phyloP scores from a whole-genome alignment of 2,329 filamentous ascomycete genomes.

The Aschersonia sp. region DNA sequence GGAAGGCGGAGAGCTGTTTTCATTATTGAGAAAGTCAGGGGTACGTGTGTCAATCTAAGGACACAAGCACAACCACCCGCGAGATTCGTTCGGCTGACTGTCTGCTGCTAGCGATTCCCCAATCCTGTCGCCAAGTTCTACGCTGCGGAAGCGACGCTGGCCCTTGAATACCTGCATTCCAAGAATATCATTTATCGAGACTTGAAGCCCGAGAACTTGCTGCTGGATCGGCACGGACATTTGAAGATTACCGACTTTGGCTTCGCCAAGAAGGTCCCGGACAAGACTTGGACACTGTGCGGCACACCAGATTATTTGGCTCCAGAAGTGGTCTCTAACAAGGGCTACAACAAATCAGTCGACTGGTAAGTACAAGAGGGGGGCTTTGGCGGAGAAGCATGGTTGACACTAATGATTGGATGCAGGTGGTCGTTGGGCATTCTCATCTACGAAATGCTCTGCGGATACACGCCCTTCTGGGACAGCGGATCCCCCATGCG shows the following conservation, averaged over 20 bases:
- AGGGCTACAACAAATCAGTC: constrained; percentile 98
- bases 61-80: neutral
- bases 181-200: constrained; percentile 97
- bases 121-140: constrained; percentile 99
- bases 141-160: constrained; percentile 89
- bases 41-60: constrained; percentile 25
- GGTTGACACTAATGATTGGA: constrained; percentile 20
- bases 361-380: constrained; percentile 62
- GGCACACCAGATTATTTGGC: constrained; percentile 96
- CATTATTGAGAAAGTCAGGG: constrained; percentile 85
- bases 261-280: constrained; percentile 93
- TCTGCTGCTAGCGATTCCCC: constrained; percentile 64
- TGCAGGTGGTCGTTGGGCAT: constrained; percentile 88
- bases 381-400: neutral
- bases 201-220: constrained; percentile 85
- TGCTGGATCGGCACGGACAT: constrained; percentile 85
- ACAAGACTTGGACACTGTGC: constrained; percentile 98
- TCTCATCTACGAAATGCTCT: constrained; percentile 98
- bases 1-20: constrained; percentile 94
- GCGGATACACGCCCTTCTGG: constrained; percentile 98
- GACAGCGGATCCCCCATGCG: constrained; percentile 96
- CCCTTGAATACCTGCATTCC: constrained; percentile 86
- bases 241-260: constrained; percentile 98
- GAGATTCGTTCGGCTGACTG: neutral
- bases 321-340: constrained; percentile 95